Evolutionary conservation across 306 rosid species (phyloP), one percentile per base, ranked within the genome.

Genomic region (Morella rubra): DNA sequence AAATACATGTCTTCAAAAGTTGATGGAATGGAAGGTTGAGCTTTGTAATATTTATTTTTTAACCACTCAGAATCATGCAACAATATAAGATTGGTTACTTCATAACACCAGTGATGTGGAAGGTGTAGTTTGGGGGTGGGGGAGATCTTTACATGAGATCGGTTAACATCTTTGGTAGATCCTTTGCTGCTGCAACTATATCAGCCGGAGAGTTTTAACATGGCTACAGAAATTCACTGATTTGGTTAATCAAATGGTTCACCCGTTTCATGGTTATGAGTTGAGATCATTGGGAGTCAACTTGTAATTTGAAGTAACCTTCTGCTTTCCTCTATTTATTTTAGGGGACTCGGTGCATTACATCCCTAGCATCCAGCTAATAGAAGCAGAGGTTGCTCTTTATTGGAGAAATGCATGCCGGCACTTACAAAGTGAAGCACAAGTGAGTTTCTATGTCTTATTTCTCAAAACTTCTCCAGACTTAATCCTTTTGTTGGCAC

Each of bases 321-420:
- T 54, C 69, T 75, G 84, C 56, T 69, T 76, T 80, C 59, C 77
- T 54, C 67, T 67, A 69, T 72, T 82, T 32, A 45, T 79, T 69
- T 76, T 70, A 86, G 92, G 77, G 60, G 87, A 81, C 24, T 68
- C 80, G 4, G 76, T 56, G 27, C 11, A 16, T 75, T 71, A 81
- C 84, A 74, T 79, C 16, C 77, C 93, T 77, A 85, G 73, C 67
- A 84, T 92, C 71, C 85, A 83, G 79, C 83, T 89, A 73, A 89
- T 95, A 93, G 97, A 92, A 79, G 90, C 97, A 11, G 99, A 95
- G 82, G 89, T 87, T 77, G 87, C 99, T 59, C 86, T 95, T 61
- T 95, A 86, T 83, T 95, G 97, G 97, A 92, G 91, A 82, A 82
- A 83, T 73, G 83, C 88, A 60, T 90, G 99, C 83, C 70, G 86